Conservation (phyloP, 169 alveolate genomes). For the Plasmodium fragile region DNA sequence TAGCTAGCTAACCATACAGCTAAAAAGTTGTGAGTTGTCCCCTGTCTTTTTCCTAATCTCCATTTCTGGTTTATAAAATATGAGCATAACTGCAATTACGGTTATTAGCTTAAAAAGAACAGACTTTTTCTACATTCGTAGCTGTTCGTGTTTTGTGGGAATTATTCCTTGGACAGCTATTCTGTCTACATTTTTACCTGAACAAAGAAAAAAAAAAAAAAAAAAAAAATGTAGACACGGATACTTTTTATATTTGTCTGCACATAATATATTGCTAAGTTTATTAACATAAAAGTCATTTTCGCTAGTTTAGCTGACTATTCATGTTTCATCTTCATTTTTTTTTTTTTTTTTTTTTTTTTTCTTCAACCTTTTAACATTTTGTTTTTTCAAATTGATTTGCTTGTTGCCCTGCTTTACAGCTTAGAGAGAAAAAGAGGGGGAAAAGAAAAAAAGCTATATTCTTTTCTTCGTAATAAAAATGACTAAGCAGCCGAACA, state of each 20-base stretch:
- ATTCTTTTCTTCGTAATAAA: constrained; percentile 7
- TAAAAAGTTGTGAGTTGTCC: constrained; percentile 17
- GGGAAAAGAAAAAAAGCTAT: constrained; percentile 1
- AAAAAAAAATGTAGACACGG: constrained; percentile 3
- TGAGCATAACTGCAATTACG: not conserved
- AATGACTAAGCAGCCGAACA: not conserved
- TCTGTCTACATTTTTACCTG: not conserved
- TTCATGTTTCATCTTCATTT: not conserved
- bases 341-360: constrained; percentile 42
- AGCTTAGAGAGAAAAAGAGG: not conserved
- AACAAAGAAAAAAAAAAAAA: constrained; percentile 23
- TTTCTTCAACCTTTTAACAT: constrained; percentile 19
- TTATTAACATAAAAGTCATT: constrained; percentile 37
- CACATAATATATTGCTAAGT: constrained; percentile 6
- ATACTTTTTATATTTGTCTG: not conserved
- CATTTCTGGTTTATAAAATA: not conserved
- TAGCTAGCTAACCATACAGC: constrained; percentile 20
- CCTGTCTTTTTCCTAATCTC: constrained; percentile 39
- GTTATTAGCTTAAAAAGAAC: constrained; percentile 8
- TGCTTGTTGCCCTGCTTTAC: not conserved
- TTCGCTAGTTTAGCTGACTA: constrained; percentile 36
- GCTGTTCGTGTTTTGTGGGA: constrained; percentile 13
- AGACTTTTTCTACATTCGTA: constrained; percentile 24
- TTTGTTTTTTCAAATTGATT: not conserved
- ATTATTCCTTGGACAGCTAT: constrained; percentile 19